Base-by-base conservation (phyloP, 2,329 filamentous ascomycete species). In the Phyllosticta citribraziliensis region DNA sequence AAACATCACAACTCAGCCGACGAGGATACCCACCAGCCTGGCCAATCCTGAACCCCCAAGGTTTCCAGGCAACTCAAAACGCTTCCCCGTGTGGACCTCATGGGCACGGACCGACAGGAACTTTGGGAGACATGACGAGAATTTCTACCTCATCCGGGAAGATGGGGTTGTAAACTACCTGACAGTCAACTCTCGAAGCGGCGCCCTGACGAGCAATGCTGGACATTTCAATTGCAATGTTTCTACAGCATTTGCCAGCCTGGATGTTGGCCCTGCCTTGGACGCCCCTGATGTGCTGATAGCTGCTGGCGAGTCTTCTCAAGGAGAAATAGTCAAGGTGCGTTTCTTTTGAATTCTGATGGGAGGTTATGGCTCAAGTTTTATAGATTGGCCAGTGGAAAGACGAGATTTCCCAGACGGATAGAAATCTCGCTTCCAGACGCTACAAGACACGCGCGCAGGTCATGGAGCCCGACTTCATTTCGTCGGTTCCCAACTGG, bases 131-230 rank as follows among this genome's bases (percentile, higher is more conserved):
- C 76, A 78, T 19, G 84, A 86, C 40, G 94, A 97, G 69, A 85
- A 87, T 63, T 85, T 97, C 56, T 96, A 94, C 69, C 77, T 99
- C 17, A 89, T 88, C 11, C 85, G 92, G 60, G 93, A 97, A 74
- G 93, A 97, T 70, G 94, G 94, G 2, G 78, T 86, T 56, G 81
- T 97, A 10, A 82, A 86, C 59, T 89, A 88, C 65, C 74, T 93
- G 4, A 86, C 91, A 65, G 84, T 90, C 62, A 82, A 83, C 30
- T 66, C 65, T 52, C 80, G 80, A 33, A 72, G 77, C 56, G 73
- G 74, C 5, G 78, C 64, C 9, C 67, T 69, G 10, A 67, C 67
- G 12, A 65, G 66, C 8, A 82, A 80, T 54, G 77, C 83, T 60
- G 68, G 65, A 71, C 86, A 58, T 78, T 84, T 89, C 65, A 80